Evolutionary conservation across 768 basidiomycete genomes (phyloP).

Genomic region (Scleroderma citrinum): DNA sequence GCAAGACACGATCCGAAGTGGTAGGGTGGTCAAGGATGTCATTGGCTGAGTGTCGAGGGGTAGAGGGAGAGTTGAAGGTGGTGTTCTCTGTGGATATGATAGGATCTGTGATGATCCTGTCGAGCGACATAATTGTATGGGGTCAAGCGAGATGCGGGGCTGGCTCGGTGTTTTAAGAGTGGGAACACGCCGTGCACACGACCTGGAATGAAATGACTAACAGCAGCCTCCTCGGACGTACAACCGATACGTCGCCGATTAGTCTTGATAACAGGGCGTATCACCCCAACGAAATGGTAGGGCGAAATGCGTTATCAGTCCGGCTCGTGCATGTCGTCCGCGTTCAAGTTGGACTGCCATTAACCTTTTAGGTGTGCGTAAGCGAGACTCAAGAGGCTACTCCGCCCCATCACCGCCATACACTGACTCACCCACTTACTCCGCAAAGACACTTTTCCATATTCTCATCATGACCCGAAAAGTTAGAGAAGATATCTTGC

Average conservation of each 20-base stretch:
- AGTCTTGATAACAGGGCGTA: no score
- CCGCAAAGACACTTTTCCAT: no score
- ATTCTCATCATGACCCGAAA: constrained; percentile 44
- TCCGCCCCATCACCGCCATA: background rate
- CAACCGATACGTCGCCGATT: no score
- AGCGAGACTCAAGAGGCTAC: background rate
- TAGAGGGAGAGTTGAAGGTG: constrained; percentile 18
- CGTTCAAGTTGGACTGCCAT: no score
- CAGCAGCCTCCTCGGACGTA: background rate
- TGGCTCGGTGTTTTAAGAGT: constrained; percentile 14
- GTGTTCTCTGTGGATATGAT: constrained; percentile 31
- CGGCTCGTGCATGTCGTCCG: no score
- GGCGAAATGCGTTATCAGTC: no score
- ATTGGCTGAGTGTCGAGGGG: constrained; percentile 15
- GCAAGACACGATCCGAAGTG: constrained; percentile 5
- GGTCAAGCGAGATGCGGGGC: constrained; percentile 7
- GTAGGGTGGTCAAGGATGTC: constrained; percentile 6
- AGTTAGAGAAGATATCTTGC: constrained; percentile 48
- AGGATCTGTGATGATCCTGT: constrained; percentile 29
- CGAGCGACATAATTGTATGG: constrained; percentile 15
- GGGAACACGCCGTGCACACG: constrained; percentile 18
- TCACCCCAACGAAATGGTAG: no score
- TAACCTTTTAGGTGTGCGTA: background rate
- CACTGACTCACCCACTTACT: background rate
- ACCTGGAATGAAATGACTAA: constrained; percentile 4